Evolutionary conservation across 2,329 filamentous ascomycete genomes (phyloP), one percentile per base, ranked within the genome.

Genomic region (Apiospora marii): DNA sequence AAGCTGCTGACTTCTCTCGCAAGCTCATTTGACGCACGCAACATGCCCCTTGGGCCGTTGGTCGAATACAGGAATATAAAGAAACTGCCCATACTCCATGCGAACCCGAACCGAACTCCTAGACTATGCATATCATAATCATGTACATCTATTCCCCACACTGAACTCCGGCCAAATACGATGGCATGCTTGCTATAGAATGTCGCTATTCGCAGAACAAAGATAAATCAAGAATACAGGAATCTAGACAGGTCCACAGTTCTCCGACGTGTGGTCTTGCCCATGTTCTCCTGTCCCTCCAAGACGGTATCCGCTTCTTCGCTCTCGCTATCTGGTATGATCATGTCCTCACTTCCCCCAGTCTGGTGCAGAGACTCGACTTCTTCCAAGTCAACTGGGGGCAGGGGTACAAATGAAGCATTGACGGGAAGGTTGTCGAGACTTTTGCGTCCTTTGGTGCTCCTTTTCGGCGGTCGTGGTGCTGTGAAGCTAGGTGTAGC

Each of bases 321-420:
- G 30, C 78, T 75, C 46, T 85, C 84, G 73, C 87, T 89, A 77
- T 87, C 87, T 37, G 86, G 85, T 19, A 87, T 80, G 74, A 91
- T 85, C 71, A 88, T 84, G 72, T 91, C 89, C 77, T 91, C 89
- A 76, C 89, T 91, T 19, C 89, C 89, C 7, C 81, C 74, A 14
- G 82, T 73, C 70, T 76, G 78, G 75, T 89, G 87, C 58, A 90
- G 78, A 1, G 87, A 85, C 75, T 86, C 86, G 4, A 90, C 83
- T 75, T 90, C 88, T 10, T 82, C 82, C 37, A 89, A 73, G 74
- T 90, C 87, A 2, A 88, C 87, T 72, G 84, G 87, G 1, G 89
- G 88, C 12, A 90, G 80, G 0, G 88, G 87, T 7, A 90, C 83
- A 75, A 88, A 88, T 0, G 87, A 83, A 3, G 89, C 87, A 74